Evolutionary conservation across 2,329 filamentous ascomycete species (phyloP).

Genomic region (Raffaelea albimanens): DNA sequence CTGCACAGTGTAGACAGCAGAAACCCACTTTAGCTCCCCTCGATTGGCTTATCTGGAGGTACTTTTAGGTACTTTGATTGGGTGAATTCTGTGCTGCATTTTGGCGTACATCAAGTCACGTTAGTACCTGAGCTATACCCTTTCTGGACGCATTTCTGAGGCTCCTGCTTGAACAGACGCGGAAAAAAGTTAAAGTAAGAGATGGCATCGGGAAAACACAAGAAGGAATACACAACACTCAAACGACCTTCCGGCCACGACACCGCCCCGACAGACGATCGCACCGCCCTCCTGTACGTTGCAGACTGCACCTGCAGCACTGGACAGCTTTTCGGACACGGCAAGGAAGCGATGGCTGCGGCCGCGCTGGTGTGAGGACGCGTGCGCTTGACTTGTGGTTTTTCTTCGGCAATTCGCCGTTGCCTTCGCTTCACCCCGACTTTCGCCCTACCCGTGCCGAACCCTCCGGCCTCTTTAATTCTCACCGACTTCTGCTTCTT

Average conservation of each 20-base stretch:
- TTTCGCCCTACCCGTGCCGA: neutral
- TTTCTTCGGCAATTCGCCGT: neutral
- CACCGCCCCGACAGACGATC: neutral
- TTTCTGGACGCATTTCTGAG: neutral
- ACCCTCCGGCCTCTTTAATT: too few relatives aligned
- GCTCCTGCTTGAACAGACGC: neutral
- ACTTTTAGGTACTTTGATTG: too few relatives aligned
- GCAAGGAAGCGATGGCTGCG: conserved; percentile 11
- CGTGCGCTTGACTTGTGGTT: conserved; percentile 1
- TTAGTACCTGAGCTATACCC: neutral
- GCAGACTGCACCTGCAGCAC: neutral
- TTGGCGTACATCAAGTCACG: neutral
- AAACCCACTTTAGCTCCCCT: too few relatives aligned
- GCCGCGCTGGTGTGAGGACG: conserved; percentile 12
- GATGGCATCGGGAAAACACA: neutral
- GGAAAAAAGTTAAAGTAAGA: neutral
- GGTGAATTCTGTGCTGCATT: too few relatives aligned
- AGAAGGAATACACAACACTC: neutral
- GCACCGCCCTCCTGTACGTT: neutral
- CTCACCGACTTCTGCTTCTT: too few relatives aligned
- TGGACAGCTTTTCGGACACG: neutral
- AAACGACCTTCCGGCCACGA: neutral
- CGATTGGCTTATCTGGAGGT: too few relatives aligned
- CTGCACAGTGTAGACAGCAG: too few relatives aligned
- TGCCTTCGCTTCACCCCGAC: neutral